Evolutionary conservation across 257 asterid species (phyloP).

Genomic region (Vinca minor): DNA sequence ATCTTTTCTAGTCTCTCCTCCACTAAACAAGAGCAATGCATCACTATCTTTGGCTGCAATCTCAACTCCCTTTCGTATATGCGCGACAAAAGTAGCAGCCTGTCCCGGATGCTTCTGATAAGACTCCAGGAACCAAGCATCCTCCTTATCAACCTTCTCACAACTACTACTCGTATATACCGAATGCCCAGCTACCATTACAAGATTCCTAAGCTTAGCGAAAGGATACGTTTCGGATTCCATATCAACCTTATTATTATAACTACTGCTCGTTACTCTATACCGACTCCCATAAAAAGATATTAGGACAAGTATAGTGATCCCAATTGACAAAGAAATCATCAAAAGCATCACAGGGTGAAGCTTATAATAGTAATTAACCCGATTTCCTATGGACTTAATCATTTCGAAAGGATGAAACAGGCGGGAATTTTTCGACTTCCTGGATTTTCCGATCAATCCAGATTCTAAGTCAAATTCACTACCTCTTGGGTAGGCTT

Average conservation of each 20-base stretch:
- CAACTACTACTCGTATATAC: conserved; percentile 83
- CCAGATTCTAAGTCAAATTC: conserved; percentile 95
- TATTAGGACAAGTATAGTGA: conserved; percentile 33
- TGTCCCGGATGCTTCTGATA: conserved; percentile 95
- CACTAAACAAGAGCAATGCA: conserved; percentile 81
- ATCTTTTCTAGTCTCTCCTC: conserved; percentile 94
- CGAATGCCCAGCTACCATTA: conserved; percentile 99
- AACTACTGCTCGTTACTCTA: conserved; percentile 24
- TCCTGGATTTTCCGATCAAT: conserved; percentile 43
- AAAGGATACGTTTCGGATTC: conserved; percentile 54
- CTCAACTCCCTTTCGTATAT: conserved; percentile 79
- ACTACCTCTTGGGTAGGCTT: conserved; percentile 54
- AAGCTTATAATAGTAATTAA: conserved; percentile 52
- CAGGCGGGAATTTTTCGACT: conserved; percentile 22
- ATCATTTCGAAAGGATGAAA: conserved; percentile 49
- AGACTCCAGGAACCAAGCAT: conserved; percentile 83
- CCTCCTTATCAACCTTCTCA: conserved; percentile 80
- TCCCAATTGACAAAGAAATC: conserved; percentile 43
- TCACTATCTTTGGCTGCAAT: conserved; percentile 50
- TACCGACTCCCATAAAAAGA: conserved; percentile 36
- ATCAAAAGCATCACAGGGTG: conserved; percentile 56
- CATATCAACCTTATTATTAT: conserved; percentile 33
- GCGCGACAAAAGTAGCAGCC: conserved; percentile 83
- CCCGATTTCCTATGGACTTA: conserved; percentile 44
- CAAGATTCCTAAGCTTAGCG: conserved; percentile 57